Base-by-base conservation (phyloP, 2,329 filamentous ascomycete genomes). In the Cytospora mali region DNA sequence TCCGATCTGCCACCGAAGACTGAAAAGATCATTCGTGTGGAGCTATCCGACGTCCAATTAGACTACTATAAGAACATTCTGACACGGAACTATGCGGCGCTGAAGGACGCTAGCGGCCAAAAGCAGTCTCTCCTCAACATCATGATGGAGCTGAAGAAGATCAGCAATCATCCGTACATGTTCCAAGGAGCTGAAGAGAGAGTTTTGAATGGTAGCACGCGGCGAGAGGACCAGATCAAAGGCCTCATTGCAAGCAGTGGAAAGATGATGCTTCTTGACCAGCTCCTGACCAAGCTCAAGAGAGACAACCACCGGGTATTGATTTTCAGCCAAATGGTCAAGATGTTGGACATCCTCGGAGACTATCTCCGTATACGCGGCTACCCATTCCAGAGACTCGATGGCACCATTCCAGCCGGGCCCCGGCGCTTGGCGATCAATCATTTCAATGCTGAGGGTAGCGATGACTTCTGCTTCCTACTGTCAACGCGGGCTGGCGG, bases 251-350 rank as follows among this genome's bases (percentile, higher is more conserved):
- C 93, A 4, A 97, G 93, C 73, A 99, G 95, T 77, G 96, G 96
- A 69, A 99, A 99, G 79, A 97, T 99, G 95, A 98, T 98, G 93
- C 83, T 99, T 55, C 85, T 99, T 9, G 95, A 99, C 70, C 92
- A 93, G 73, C 87, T 99, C n/a, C 83, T 99, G 13, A 90, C 90
- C 6, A 99, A 99, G 77, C 79, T 99, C 68, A 97, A 90, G 75
- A 91, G 89, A 69, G 95, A 99, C 71, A 92, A 92, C 54, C 95
- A 99, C 76, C 91, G 95, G 60, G 96, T 99, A 14, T 80, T 99
- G 66, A 98, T 99, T 68, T 99, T 99, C 81, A 98, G 94, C 74
- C 95, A 99, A 74, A 99, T 99, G 95, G 96, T 99, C 39, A 96
- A 92, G 73, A 98, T 99, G 91, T 84, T 99, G 25, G 93, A 99